phyloP scores from a whole-genome alignment of 2,329 filamentous ascomycete genomes.

The Lasiodiplodia hormozganensis region DNA sequence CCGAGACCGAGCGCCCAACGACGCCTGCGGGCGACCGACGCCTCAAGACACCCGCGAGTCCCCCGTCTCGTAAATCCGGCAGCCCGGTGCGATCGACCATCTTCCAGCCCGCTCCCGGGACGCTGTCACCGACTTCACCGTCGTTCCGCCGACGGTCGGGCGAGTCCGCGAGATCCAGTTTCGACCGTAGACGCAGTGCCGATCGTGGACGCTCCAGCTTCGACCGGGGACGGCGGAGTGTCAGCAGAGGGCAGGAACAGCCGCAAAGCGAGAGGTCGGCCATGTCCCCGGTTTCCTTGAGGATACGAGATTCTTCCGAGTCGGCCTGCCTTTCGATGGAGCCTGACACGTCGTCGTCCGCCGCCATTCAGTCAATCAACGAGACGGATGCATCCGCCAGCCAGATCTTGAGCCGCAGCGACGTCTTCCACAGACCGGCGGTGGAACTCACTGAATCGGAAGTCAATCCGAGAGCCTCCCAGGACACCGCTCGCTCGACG shows the following conservation, averaged over 20 bases:
- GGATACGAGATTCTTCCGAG: conserved; percentile 58
- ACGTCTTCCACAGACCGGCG: conserved; percentile 84
- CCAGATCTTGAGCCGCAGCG: conserved; percentile 85
- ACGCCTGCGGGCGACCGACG: conserved; percentile 11
- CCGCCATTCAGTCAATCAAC: conserved; percentile 67
- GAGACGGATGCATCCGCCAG: conserved; percentile 83
- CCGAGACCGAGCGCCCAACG: background rate
- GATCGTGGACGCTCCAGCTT: conserved; percentile 27
- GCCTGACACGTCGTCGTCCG: conserved; percentile 71
- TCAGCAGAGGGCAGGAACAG: conserved; percentile 3
- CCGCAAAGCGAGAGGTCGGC: background rate
- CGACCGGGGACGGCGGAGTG: conserved; percentile 25
- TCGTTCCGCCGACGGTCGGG: conserved; percentile 42
- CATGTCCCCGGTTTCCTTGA: conserved; percentile 7
- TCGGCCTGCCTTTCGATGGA: conserved; percentile 20
- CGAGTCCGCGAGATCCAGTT: conserved; percentile 51
- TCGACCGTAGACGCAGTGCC: conserved; percentile 49
- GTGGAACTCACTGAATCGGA: conserved; percentile 39
- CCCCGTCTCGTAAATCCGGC: background rate
- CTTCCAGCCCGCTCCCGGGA: conserved; percentile 38
- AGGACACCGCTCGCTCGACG: conserved; percentile 47
- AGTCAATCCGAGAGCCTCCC: conserved; percentile 35
- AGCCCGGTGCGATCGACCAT: conserved; percentile 23
- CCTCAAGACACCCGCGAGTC: conserved; percentile 32
- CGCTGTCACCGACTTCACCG: conserved; percentile 50